Conservation (phyloP, 768 basidiomycete genomes). For the Xerocomellus chrysenteron region DNA sequence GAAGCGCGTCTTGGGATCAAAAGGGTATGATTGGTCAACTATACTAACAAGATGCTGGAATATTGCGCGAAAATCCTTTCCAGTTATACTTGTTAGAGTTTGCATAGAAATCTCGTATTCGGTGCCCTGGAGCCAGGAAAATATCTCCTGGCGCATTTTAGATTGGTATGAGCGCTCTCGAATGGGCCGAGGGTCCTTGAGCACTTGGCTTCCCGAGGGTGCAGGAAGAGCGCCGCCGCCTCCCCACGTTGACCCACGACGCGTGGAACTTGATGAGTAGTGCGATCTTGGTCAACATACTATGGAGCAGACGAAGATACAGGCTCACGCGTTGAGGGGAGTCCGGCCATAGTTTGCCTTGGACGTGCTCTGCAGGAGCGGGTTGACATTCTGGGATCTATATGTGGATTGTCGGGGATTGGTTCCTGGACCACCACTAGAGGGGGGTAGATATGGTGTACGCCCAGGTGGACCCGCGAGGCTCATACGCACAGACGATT, state of each 20-base stretch:
- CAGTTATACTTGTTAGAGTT: conserved; percentile 73
- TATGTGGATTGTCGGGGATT: conserved; percentile 70
- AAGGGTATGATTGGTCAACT: conserved; percentile 70
- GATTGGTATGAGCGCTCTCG: conserved; percentile 72
- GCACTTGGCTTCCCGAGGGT: conserved; percentile 51
- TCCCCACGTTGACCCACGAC: conserved; percentile 75
- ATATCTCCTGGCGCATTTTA: conserved; percentile 77
- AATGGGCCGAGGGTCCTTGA: conserved; percentile 76
- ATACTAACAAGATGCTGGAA: conserved; percentile 74
- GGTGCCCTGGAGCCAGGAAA: conserved; percentile 62
- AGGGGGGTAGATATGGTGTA: conserved; percentile 44
- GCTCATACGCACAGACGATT: conserved; percentile 59
- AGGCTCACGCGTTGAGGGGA: conserved; percentile 62
- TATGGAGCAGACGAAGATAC: neutral
- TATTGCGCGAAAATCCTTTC: conserved; percentile 82
- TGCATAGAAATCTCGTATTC: conserved; percentile 68
- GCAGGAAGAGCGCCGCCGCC: conserved; percentile 46
- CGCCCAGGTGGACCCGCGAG: conserved; percentile 74
- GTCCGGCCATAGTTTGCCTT: conserved; percentile 71
- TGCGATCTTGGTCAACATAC: conserved; percentile 6
- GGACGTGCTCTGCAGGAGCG: conserved; percentile 65
- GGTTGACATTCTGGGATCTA: conserved; percentile 67
- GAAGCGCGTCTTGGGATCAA: conserved; percentile 51
- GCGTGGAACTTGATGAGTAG: conserved; percentile 50
- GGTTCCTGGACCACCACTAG: conserved; percentile 36